Evolutionary conservation across 345 rosid species (phyloP), one percentile per base, ranked within the genome.

Genomic region (Moricandia arvensis): DNA sequence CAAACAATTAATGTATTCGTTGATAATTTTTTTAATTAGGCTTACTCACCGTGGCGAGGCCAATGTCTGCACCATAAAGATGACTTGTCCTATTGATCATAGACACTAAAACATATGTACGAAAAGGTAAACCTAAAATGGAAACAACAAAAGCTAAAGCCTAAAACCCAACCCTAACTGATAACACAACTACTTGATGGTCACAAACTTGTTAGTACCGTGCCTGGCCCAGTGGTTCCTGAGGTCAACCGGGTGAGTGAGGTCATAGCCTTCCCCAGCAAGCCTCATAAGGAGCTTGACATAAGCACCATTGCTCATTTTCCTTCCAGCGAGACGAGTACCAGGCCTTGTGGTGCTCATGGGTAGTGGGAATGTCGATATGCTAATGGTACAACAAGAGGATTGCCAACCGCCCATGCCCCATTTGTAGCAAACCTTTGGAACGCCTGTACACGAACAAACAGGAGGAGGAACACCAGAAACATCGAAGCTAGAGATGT

Each of bases 241-340:
- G 86, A 88, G 82, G 75, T 88, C 87, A 73, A 90, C 81, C 4
- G 91, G 84, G 33, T 41, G 64, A 66, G 88, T 80, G 27, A 90
- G 86, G 78, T 87, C 79, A 63, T 83, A 51, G 45, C 86, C 93
- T 83, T 85, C 91, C 12, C 78, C 80, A 18, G 79, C 85, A 80
- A 90, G 88, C 75, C 83, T 81, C 18, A 78, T 63, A n/a, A 88
- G 79, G 31, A 87, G 87, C 69, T 90, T 90, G 51, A 72, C 31
- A 75, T 88, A 88, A n/a, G 87, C 93, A 27, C 91, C 87, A 67
- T 73, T 85, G 84, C 91, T 90, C 93, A 88, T 90, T 87, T 88
- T 87, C 74, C 93, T 87, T 51, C 88, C 91, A 63, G 91, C 87
- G 61, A 87, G 13, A 38, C 93, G 87, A 78, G 74, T 59, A 67